phyloP scores from a whole-genome alignment of 1,139 yeast genomes.

The Geotrichum carabidarum region DNA sequence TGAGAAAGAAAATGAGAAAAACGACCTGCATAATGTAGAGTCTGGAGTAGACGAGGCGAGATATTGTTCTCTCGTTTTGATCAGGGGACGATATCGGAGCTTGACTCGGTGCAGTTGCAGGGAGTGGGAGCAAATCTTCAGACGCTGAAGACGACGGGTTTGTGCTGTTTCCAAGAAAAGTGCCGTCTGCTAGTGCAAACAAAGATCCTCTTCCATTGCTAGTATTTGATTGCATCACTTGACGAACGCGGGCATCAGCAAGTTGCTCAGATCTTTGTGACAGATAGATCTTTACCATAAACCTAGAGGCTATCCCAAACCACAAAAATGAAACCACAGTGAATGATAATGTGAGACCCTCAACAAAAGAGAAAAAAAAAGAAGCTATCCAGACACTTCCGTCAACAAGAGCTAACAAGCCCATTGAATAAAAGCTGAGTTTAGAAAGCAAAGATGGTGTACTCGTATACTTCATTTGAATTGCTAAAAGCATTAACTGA shows the following conservation, averaged over 20 bases:
- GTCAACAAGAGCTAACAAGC: conserved; percentile 56
- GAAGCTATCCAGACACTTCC: conserved; percentile 61
- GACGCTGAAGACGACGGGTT: neutral
- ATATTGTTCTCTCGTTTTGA: conserved; percentile 54
- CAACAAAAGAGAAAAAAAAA: conserved; percentile 53
- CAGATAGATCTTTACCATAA: conserved; percentile 60
- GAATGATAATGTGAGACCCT: conserved; percentile 57
- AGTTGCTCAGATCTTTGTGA: conserved; percentile 72
- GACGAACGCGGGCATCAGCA: conserved; percentile 46
- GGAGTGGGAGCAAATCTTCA: neutral
- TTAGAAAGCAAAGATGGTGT: conserved; percentile 78
- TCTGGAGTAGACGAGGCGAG: conserved; percentile 58
- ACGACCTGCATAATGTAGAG: conserved; percentile 57
- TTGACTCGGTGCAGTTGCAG: conserved; percentile 17
- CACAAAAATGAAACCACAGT: conserved; percentile 66
- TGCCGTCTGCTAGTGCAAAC: conserved; percentile 28
- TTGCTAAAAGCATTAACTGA: conserved; percentile 48
- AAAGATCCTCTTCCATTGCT: conserved; percentile 21
- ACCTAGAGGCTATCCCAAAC: conserved; percentile 65
- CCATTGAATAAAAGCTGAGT: conserved; percentile 59
- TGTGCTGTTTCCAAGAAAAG: conserved; percentile 15
- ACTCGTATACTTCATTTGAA: conserved; percentile 64
- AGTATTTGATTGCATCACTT: conserved; percentile 16
- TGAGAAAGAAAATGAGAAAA: conserved; percentile 53
- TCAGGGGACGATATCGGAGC: conserved; percentile 28